phyloP scores from a whole-genome alignment of 2,329 filamentous ascomycete species.

The Aspergillus sp. region DNA sequence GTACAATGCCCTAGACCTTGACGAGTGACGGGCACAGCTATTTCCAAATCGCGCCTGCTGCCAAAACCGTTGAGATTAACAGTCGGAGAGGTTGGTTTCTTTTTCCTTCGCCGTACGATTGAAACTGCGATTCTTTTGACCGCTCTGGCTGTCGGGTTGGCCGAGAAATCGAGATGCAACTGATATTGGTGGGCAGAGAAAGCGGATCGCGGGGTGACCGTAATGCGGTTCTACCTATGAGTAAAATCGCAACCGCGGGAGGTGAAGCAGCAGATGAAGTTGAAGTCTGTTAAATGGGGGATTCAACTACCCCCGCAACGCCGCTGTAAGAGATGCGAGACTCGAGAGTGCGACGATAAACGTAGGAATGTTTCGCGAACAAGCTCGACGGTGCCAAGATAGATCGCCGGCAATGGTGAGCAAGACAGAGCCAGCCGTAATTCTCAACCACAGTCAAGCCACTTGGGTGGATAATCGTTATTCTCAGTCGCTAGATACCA shows the following conservation, averaged over 20 bases:
- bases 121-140: background rate
- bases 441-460: background rate
- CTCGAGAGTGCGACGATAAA: background rate
- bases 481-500: background rate
- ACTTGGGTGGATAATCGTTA: background rate
- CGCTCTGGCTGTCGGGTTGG: conserved; percentile 7
- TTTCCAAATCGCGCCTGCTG: background rate
- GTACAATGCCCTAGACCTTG: background rate
- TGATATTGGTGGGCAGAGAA: conserved; percentile 1
- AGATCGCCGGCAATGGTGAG: background rate
- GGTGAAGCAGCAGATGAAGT: background rate
- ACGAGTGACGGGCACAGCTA: background rate
- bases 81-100: background rate
- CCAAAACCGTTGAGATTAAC: background rate
- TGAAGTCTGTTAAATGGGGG: background rate
- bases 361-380: background rate
- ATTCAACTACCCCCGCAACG: background rate
- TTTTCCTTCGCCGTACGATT: background rate
- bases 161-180: background rate
- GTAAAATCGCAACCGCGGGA: background rate
- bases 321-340: background rate
- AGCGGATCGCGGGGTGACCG: conserved; percentile 5
- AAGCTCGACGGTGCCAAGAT: conserved; percentile 7
- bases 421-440: background rate
- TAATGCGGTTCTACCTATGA: conserved; percentile 11